These are phyloP conservation scores for Thelonectria blattea DNA, from an alignment of 2,329 filamentous ascomycete species.

Conservation along the genomic window DNA sequence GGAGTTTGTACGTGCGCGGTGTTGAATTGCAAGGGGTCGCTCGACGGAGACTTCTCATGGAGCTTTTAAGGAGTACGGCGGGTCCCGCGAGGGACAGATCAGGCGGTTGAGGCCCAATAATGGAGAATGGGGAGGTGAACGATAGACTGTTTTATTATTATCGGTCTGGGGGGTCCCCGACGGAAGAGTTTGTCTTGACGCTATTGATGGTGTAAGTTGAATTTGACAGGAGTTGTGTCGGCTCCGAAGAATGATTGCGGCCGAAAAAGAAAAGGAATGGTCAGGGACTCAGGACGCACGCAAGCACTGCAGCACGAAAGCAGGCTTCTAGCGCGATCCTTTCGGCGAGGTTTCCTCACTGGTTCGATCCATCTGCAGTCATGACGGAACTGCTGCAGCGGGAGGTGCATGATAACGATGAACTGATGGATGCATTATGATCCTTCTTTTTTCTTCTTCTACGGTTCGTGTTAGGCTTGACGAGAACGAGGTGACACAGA, in stretches of 20 bases:
- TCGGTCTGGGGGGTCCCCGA: too few species aligned
- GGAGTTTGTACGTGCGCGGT: background rate
- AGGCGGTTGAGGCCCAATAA: conserved; percentile 30
- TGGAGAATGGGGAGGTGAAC: conserved; percentile 15
- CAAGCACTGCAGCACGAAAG: background rate
- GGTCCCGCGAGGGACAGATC: background rate
- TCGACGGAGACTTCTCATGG: background rate
- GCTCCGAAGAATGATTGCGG: conserved; percentile 21
- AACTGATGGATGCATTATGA: background rate
- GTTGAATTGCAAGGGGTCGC: background rate
- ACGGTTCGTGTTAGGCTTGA: background rate
- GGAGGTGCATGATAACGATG: background rate
- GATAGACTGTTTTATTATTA: background rate
- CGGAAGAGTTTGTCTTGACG: too few species aligned
- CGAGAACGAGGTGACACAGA: too few species aligned
- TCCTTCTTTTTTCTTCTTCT: background rate
- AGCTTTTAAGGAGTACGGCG: background rate
- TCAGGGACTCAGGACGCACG: background rate
- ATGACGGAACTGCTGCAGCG: background rate
- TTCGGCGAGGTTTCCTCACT: background rate
- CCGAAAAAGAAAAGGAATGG: conserved; percentile 13
- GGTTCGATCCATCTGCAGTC: background rate
- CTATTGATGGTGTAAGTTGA: too few species aligned
- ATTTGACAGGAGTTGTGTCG: conserved; percentile 12
- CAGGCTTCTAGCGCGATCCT: background rate